These are phyloP conservation scores for Luvunga scandens DNA, from an alignment of 345 rosid species.

Conservation along the genomic window DNA sequence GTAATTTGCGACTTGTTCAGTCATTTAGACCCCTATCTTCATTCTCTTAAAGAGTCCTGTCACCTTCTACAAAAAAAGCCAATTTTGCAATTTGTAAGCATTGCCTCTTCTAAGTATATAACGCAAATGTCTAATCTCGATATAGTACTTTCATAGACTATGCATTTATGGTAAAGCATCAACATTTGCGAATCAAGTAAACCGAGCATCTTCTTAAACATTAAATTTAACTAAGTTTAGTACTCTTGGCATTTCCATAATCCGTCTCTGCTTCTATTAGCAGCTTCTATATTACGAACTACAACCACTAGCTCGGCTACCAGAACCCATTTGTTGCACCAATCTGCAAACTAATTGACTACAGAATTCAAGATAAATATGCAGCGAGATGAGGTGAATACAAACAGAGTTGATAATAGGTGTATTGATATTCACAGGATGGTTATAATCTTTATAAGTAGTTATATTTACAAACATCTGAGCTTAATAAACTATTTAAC, in stretches of 20 bases:
- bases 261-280: background rate
- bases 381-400: too few species aligned
- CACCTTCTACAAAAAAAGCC: background rate
- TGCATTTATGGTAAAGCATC: background rate
- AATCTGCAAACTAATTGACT: background rate
- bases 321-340: background rate
- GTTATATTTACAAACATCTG: background rate
- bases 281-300: background rate
- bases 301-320: background rate
- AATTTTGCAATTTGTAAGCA: background rate
- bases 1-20: background rate
- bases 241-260: background rate
- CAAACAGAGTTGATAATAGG: background rate
- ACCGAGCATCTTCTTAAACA: background rate
- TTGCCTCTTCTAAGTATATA: background rate
- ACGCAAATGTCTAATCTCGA: background rate
- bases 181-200: background rate
- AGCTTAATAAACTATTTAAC: background rate
- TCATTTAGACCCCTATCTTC: background rate
- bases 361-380: background rate
- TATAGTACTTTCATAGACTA: background rate
- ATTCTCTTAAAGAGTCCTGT: background rate
- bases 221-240: background rate
- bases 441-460: background rate
- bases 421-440: background rate